Conservation (phyloP, 495 filamentous ascomycete species). For the Pyronema domesticum region DNA sequence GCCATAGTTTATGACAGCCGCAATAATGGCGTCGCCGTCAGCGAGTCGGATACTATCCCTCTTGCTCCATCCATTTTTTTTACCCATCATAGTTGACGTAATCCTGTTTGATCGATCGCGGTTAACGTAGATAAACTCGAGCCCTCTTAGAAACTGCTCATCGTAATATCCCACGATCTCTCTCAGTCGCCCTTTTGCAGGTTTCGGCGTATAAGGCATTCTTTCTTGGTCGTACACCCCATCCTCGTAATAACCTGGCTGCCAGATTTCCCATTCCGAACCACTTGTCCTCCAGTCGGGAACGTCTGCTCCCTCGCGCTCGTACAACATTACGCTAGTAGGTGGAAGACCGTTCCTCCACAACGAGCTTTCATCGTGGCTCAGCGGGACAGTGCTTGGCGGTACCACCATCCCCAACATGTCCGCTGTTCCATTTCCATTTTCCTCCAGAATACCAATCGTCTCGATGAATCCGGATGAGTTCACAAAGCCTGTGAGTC, state of each 20-base stretch:
- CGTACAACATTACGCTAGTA: slow-evolving; percentile 9
- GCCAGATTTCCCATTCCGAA: slow-evolving; percentile 25
- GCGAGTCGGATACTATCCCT: slow-evolving; percentile 8
- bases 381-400: slow-evolving; percentile 19
- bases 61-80: slow-evolving; percentile 3
- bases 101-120: neutral
- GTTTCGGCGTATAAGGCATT: neutral
- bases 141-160: slow-evolving; percentile 16
- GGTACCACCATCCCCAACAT: slow-evolving; percentile 6
- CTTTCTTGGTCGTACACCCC: slow-evolving; percentile 1
- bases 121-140: slow-evolving; percentile 22
- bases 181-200: slow-evolving; percentile 4
- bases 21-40: slow-evolving; percentile 10
- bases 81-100: slow-evolving; percentile 6
- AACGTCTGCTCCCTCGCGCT: slow-evolving; percentile 22
- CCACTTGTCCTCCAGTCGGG: slow-evolving; percentile 22
- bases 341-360: slow-evolving; percentile 22
- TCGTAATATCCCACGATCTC: slow-evolving; percentile 24
- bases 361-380: slow-evolving; percentile 22
- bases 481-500: slow-evolving; percentile 25
- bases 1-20: slow-evolving; percentile 21
- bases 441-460: slow-evolving; percentile 23
- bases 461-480: slow-evolving; percentile 25
- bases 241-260: slow-evolving; percentile 12
- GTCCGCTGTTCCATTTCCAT: slow-evolving; percentile 3